Conservation (phyloP, 768 basidiomycete genomes). For the Amyloporia xantha region DNA sequence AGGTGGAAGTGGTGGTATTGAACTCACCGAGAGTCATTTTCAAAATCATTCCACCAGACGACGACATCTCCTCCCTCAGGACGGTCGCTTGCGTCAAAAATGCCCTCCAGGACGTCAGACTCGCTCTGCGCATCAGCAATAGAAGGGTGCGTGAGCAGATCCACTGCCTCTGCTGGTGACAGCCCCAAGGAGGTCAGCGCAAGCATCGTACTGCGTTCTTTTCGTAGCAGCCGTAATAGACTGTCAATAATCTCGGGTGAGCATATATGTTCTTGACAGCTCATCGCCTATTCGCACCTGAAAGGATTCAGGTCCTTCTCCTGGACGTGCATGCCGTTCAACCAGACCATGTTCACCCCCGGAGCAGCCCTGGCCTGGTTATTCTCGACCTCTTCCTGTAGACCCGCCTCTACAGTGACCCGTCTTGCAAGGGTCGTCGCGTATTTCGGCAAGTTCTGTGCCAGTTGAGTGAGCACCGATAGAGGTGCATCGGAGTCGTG, state of each 20-base stretch:
- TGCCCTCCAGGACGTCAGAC: conserved; percentile 48
- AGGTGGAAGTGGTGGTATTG: neutral
- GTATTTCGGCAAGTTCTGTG: conserved; percentile 89
- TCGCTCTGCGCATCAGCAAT: conserved; percentile 48
- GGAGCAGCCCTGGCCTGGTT: conserved; percentile 50
- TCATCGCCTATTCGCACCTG: conserved; percentile 42
- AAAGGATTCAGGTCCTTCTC: conserved; percentile 68
- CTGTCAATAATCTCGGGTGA: conserved; percentile 30
- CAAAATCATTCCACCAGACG: conserved; percentile 88
- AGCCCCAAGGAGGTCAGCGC: conserved; percentile 60
- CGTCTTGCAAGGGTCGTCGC: conserved; percentile 67
- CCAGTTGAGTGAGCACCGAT: conserved; percentile 53
- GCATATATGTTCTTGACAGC: too few relatives aligned
- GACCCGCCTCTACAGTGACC: conserved; percentile 42
- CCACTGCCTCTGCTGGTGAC: conserved; percentile 56
- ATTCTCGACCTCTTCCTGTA: conserved; percentile 48
- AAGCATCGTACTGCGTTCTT: conserved; percentile 58
- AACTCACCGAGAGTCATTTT: conserved; percentile 66
- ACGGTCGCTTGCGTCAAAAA: conserved; percentile 91
- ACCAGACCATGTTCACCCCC: conserved; percentile 60
- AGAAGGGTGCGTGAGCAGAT: conserved; percentile 59
- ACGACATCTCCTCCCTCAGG: conserved; percentile 69
- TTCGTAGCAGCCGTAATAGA: conserved; percentile 63
- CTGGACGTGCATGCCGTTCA: conserved; percentile 66
- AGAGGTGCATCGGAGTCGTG: conserved; percentile 44